Base-by-base conservation (phyloP, 2,329 filamentous ascomycete species). In the Drechslerella dactyloides region DNA sequence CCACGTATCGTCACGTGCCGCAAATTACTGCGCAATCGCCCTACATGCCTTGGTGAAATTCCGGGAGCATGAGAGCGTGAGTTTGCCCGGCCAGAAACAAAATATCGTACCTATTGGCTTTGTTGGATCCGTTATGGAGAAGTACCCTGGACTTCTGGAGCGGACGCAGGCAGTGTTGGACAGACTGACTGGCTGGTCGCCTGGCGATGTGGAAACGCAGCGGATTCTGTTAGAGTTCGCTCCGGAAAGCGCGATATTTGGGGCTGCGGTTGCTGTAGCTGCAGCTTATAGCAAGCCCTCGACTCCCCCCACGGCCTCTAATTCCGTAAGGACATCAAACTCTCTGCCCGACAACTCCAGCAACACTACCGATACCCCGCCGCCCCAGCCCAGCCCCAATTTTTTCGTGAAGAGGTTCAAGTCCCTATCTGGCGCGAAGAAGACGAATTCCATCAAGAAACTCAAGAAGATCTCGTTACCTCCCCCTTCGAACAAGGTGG, bases 21-120 rank as follows among this genome's bases (percentile, higher is more conserved):
- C 68, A 15, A 65, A 56, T 2, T 72, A 65, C 24, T 72, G 68
- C 42, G 68, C 58, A n/a, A 72, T 72, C n/a, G 55, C 60, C n/a
- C 60, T 65, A 19, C 55, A 72, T 19, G 60, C 68, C 27, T 56
- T 72, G 57, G 48, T 72, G 24, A 65, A 65, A 21, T 55, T 72
- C 21, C 48, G 68, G 17, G 68, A 65, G 37, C 42, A 17, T 3
- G 55, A n/a, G 2, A 55, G 15, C 15, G 13, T 15, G 10, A 72
- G 51, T 15, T 60, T 42, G 51, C 52, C 54, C 8, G 33, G 52
- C 19, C 40, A 50, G 7, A 17, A 11, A 10, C 52, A 52, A 15
- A 65, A 72, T 24, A 53, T 61, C 30, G 51, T 72, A 19, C 68
- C 68, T 0, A 72, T 72, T 46, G 68, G 60, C 15, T 72, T 65